phyloP scores from a whole-genome alignment of 495 filamentous ascomycete species.

The Neurospora tetraspora region DNA sequence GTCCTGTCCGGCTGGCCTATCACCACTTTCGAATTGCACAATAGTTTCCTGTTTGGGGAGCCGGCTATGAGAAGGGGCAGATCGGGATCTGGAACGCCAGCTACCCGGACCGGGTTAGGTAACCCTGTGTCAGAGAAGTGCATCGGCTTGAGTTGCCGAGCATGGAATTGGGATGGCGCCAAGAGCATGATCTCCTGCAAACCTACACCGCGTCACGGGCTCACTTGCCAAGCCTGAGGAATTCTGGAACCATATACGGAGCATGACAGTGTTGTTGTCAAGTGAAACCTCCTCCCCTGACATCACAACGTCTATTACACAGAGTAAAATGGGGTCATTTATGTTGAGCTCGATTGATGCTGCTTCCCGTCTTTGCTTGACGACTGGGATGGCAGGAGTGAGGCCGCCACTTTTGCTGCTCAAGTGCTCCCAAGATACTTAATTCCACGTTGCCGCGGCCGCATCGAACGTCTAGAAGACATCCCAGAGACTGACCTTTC shows the following conservation, averaged over 20 bases:
- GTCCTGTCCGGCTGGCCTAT: not conserved
- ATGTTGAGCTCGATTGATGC: not conserved
- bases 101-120: constrained; percentile 24
- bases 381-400: too few relatives aligned
- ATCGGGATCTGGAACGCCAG: constrained; percentile 3
- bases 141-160: constrained; percentile 28
- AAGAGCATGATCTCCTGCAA: not conserved
- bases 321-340: not conserved
- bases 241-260: not conserved
- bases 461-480: constrained; percentile 42
- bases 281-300: not conserved
- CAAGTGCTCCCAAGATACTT: not conserved
- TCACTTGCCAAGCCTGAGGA: not conserved
- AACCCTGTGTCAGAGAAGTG: constrained; percentile 24
- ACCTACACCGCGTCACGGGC: not conserved
- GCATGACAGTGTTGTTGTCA: not conserved
- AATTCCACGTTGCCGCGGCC: not conserved
- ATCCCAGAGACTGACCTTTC: constrained; percentile 95
- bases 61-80: not conserved
- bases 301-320: not conserved
- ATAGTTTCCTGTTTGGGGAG: not conserved
- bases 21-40: not conserved
- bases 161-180: not conserved
- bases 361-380: not conserved
- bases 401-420: too few relatives aligned